Percentiles rank a stretch among this genome's conserved stretches.
Evolutionary conservation across 2,329 filamentous ascomycete species (phyloP).

Genomic region (Trichophyton benhamiae): DNA sequence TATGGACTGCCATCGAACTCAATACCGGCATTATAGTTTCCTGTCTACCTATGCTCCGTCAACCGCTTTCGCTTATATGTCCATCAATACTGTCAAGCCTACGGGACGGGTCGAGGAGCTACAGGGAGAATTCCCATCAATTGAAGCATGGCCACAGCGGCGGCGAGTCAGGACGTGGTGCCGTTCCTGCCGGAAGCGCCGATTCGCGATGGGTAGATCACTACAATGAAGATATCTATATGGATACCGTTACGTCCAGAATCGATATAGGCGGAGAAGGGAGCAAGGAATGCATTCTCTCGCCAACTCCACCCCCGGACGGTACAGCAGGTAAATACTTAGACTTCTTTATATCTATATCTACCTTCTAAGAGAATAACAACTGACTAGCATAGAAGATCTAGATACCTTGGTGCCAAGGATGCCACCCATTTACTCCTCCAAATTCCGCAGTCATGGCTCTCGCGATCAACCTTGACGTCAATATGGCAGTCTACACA

Average conservation of each 20-base stretch:
- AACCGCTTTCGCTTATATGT: constrained; percentile 7
- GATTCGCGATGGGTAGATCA: neutral
- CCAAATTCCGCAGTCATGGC: neutral
- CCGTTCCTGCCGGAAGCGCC: neutral
- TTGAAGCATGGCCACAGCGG: neutral
- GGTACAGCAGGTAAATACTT: neutral
- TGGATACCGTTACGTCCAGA: neutral
- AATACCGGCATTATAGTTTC: constrained; percentile 27
- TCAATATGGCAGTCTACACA: neutral
- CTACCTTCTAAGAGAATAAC: neutral
- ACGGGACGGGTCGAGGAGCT: neutral
- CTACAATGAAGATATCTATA: neutral
- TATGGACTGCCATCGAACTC: constrained; percentile 26
- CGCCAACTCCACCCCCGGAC: neutral
- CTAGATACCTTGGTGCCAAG: neutral
- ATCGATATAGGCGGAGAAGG: neutral
- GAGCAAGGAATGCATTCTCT: neutral
- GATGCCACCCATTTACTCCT: neutral
- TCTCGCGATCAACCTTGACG: neutral
- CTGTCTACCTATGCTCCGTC: constrained; percentile 21
- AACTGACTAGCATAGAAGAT: neutral
- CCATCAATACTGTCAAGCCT: constrained; percentile 4
- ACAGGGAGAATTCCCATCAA: neutral
- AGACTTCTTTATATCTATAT: neutral
- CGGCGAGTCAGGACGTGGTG: neutral